Conservation (phyloP, 1,284 basidiomycete genomes). For the Meripilus lineatus region DNA sequence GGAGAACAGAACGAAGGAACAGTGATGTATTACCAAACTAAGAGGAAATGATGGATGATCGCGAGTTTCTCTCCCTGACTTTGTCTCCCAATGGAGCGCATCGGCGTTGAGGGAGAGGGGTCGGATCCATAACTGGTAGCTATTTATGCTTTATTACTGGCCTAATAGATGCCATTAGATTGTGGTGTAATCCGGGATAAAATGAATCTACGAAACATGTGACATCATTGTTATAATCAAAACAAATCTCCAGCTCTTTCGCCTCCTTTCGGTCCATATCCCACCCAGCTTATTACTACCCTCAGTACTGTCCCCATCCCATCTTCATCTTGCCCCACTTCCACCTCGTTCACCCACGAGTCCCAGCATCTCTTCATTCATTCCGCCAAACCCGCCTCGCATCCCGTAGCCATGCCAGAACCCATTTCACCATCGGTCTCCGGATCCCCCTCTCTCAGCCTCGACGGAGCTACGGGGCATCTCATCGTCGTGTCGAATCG, state of each 20-base stretch:
- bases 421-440: not conserved
- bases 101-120: not conserved
- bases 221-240: slow-evolving; percentile 3
- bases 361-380: not conserved
- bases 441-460: slow-evolving; percentile 27
- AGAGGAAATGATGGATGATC: not conserved
- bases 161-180: not conserved
- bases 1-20: not conserved
- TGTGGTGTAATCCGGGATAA: not conserved
- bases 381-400: not conserved
- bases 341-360: not conserved
- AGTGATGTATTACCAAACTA: not conserved
- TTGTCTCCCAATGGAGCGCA: too few species aligned
- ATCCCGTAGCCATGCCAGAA: not conserved
- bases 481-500: slow-evolving; percentile 97
- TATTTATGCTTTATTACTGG: not conserved
- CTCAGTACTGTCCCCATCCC: not conserved
- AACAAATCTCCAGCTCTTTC: not conserved
- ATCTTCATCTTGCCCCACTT: not conserved
- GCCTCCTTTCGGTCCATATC: not conserved
- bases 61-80: too few species aligned
- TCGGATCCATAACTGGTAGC: not conserved
- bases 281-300: not conserved
- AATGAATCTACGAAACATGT: not conserved
- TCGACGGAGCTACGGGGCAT: slow-evolving; percentile 46